These are phyloP conservation scores for Nicotiana knightiana DNA, from an alignment of 257 asterid genomes.

Conservation along the genomic window DNA sequence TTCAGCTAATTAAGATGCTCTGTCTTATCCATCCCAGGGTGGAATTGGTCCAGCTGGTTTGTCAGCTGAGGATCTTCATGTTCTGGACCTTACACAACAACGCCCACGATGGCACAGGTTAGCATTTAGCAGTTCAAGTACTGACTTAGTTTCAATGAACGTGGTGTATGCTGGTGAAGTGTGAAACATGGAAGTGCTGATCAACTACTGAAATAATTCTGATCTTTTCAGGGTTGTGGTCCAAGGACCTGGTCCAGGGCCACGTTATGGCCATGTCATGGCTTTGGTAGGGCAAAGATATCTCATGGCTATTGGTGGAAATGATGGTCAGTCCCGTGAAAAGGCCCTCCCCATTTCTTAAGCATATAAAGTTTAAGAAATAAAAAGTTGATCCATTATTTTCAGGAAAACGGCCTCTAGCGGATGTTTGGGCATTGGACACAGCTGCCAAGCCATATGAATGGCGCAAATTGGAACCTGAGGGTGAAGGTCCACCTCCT, in stretches of 20 bases:
- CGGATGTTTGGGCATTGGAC: constrained; percentile 99
- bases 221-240: constrained; percentile 74
- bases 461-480: constrained; percentile 99
- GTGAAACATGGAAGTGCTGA: neutral
- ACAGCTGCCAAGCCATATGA: constrained; percentile 99
- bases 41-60: constrained; percentile 99
- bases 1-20: constrained; percentile 8
- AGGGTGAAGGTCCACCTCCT: constrained; percentile 99
- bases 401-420: constrained; percentile 93
- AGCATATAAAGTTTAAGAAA: constrained; percentile 8
- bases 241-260: constrained; percentile 99
- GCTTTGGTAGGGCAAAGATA: constrained; percentile 98
- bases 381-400: constrained; percentile 21
- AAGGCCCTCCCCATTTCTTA: constrained; percentile 5
- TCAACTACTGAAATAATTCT: constrained; percentile 7
- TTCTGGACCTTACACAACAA: constrained; percentile 90
- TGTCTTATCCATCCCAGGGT: constrained; percentile 50
- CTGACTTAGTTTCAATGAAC: neutral
- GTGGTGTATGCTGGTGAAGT: constrained; percentile 9
- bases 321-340: constrained; percentile 70
- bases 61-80: constrained; percentile 99
- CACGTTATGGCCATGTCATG: constrained; percentile 99
- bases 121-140: constrained; percentile 11
- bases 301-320: constrained; percentile 99
- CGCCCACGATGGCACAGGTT: constrained; percentile 98